Base-by-base conservation (phyloP, 2,329 filamentous ascomycete species). In the Pseudogymnoascus sp. region DNA sequence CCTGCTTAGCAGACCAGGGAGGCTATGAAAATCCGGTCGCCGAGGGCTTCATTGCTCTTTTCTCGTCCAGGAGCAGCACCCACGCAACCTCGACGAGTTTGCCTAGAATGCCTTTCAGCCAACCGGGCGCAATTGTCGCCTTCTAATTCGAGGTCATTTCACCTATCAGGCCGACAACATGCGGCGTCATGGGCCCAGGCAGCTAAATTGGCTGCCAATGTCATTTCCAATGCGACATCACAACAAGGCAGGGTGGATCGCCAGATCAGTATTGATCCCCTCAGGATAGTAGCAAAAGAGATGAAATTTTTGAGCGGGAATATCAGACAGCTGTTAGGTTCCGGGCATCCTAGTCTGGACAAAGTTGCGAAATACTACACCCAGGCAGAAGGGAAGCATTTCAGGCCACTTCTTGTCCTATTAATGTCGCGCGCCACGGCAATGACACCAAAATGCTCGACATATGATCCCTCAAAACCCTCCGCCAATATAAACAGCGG, bases 321-420 rank as follows among this genome's bases (percentile, higher is more conserved):
- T 71, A 96, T 97, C 75, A 84, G 91, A 65, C 90, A 95, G 72
- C 81, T 97, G n/a, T 80, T 97, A 14, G 93, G 93, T 5, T 97
- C 92, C 0, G 93, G 93, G 5, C 93, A 99, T 73, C 94, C 94
- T 0, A 92, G 92, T 52, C 83, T 99, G 64, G 94, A 97, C 73
- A 92, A 91, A 42, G 93, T 92, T 28, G 92, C 94, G 60, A 99
- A 99, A 77, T 99, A 99, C 80, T 99, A 99, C 75, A 96, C 94
- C 22, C 90, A 93, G 71, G 90, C 90, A 64, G 92, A 97, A 80
- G 94, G 94, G 66, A 99, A 99, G 79, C 94, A 97, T 76, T 88
- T 99, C 69, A 88, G 94, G 68, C 94, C 94, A 30, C 84, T 97
- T 75, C 89, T 99, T 65, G 92, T 99, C 30, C 84, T 99, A 65